phyloP scores from a whole-genome alignment of 1,284 basidiomycete genomes.

The Inonotus hispidus region DNA sequence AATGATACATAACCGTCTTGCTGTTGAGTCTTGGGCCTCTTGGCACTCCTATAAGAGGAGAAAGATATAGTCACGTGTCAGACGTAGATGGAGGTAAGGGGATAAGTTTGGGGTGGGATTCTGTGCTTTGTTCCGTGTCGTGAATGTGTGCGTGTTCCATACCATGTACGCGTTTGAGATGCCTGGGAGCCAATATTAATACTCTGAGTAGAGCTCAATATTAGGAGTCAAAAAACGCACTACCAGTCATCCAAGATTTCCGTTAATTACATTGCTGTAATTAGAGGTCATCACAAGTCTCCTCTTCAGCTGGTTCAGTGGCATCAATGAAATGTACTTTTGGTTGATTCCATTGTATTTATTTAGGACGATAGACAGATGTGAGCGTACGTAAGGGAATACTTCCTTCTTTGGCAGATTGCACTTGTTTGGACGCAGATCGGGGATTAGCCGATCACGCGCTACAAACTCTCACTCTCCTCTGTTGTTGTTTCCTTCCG shows the following conservation, averaged over 20 bases:
- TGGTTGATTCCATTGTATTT: too few relatives aligned
- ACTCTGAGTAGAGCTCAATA: too few relatives aligned
- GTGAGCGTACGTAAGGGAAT: not conserved
- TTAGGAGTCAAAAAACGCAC: too few relatives aligned
- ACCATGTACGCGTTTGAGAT: too few relatives aligned
- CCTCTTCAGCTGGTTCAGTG: too few relatives aligned
- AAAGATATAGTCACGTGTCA: not conserved
- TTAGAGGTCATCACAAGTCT: too few relatives aligned
- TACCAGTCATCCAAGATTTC: too few relatives aligned
- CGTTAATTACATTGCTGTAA: too few relatives aligned
- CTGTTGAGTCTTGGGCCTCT: not conserved
- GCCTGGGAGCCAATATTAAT: too few relatives aligned
- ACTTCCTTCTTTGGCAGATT: not conserved
- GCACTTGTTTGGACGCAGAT: constrained; percentile 7
- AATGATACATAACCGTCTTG: not conserved
- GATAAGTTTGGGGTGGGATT: not conserved
- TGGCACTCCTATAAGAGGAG: not conserved
- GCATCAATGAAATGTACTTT: too few relatives aligned
- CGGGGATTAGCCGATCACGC: constrained; percentile 2
- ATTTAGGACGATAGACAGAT: too few relatives aligned
- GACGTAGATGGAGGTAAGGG: not conserved
- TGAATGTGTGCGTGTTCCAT: too few relatives aligned
- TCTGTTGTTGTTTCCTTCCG: not conserved
- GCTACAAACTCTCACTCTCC: constrained; percentile 3
- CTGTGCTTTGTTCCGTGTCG: not conserved